phyloP scores from a whole-genome alignment of 2,329 filamentous ascomycete species.

The Curvularia hawaiiensis region DNA sequence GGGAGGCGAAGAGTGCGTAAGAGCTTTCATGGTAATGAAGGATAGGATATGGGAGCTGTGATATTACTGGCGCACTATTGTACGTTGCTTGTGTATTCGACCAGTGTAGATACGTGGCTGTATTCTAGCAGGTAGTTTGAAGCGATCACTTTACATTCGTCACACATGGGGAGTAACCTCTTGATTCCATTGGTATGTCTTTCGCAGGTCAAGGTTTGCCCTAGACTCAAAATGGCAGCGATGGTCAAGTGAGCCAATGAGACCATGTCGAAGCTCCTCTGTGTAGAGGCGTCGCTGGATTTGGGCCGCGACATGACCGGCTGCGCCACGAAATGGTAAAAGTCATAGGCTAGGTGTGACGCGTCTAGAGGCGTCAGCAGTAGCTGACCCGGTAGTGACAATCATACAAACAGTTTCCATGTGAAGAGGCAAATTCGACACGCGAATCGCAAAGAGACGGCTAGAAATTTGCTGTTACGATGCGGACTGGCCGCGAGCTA shows the following conservation, averaged over 20 bases:
- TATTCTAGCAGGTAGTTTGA: not conserved
- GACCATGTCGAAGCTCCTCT: not conserved
- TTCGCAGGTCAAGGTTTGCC: not conserved
- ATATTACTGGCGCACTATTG: not conserved
- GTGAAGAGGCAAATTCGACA: constrained; percentile 10
- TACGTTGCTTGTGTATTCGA: not conserved
- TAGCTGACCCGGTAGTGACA: constrained; percentile 1
- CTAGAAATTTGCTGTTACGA: not conserved
- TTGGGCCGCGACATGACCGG: not conserved
- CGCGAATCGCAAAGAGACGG: not conserved
- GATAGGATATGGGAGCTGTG: not conserved
- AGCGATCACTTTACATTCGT: not conserved
- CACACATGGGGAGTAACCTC: not conserved
- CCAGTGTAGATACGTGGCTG: not conserved
- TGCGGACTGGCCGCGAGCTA: not conserved
- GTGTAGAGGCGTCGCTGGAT: not conserved
- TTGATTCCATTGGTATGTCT: not conserved
- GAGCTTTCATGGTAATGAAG: not conserved
- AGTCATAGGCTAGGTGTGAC: constrained; percentile 2
- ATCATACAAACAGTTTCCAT: constrained; percentile 1
- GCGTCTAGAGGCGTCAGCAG: constrained; percentile 13
- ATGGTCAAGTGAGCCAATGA: not conserved
- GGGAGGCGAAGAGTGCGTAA: not conserved
- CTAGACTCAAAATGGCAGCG: not conserved
- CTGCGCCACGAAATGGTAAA: constrained; percentile 4